A percentile compares a stretch with the other conserved stretches of the same genome.
Evolutionary conservation across 2,329 filamentous ascomycete species (phyloP).

Genomic region (Xylariales sp.): DNA sequence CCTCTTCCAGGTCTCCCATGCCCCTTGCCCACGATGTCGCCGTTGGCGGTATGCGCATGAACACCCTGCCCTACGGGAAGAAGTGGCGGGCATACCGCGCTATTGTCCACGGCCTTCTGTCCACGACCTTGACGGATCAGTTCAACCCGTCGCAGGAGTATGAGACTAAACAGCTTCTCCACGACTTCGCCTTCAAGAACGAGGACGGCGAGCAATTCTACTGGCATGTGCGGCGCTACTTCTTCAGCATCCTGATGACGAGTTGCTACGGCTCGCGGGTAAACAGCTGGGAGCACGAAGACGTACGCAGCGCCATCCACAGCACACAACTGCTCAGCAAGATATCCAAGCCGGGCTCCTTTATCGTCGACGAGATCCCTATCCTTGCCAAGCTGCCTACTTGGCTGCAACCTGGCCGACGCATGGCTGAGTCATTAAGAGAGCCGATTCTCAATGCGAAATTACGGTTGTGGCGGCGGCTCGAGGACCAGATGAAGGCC

Average conservation of each 20-base stretch:
- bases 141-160: slow-evolving; percentile 41
- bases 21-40: slow-evolving; percentile 35
- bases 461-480: slow-evolving; percentile 19
- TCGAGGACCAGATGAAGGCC: slow-evolving; percentile 14
- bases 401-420: slow-evolving; percentile 20
- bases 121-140: slow-evolving; percentile 28
- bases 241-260: slow-evolving; percentile 25
- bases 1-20: slow-evolving; percentile 30
- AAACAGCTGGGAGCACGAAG: slow-evolving; percentile 18
- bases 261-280: slow-evolving; percentile 22
- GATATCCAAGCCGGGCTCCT: slow-evolving; percentile 18
- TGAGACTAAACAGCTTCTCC: slow-evolving; percentile 38
- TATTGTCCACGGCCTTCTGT: slow-evolving; percentile 33
- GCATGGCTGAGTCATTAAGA: slow-evolving; percentile 11
- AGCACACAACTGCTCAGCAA: slow-evolving; percentile 15
- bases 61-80: slow-evolving; percentile 35
- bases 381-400: slow-evolving; percentile 17
- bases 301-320: slow-evolving; percentile 11
- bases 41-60: slow-evolving; percentile 33
- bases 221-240: slow-evolving; percentile 24
- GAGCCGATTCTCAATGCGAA: slow-evolving; percentile 16
- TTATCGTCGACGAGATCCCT: slow-evolving; percentile 22
- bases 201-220: slow-evolving; percentile 23
- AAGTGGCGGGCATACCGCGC: slow-evolving; percentile 34
- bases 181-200: slow-evolving; percentile 32